Base-by-base conservation (phyloP, 805 yeast species). In the Wickerhamiella azyma region DNA sequence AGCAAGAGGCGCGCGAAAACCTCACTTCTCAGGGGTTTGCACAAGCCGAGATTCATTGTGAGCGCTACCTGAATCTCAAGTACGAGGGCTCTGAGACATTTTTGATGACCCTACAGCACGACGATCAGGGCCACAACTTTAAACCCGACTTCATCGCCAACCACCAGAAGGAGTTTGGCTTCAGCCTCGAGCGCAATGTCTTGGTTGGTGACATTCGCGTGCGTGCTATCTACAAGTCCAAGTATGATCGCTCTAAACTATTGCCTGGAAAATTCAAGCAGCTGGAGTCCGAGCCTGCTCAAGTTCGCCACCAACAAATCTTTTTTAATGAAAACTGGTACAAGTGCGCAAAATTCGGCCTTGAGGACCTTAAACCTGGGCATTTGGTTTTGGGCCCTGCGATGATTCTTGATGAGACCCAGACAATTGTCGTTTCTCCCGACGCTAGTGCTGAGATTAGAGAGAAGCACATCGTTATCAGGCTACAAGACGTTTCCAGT, bases 81-180 rank as follows among this genome's bases (percentile, higher is more conserved):
- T 88, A 83, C 58, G 76, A 76, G 51, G 96, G 96, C 8, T 81
- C 94, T n/a, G 96, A 88, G 57, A 81, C 95, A 2, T 79, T 81
- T 36, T 64, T 88, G 51, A 81, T 86, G 82, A 75, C 82, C n/a
- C 32, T 39, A 4, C 50, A 47, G 29, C 10, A 5, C 26, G 41
- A 30, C 11, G 21, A 26, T 10, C 9, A 21, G 8, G 43, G 17
- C 3, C 38, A 35, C n/a, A 14, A 39, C 2, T 55, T 49, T 26
- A 43, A 60, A 49, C 64, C 66, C 24, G 66, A 67, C 41, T 83
- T 81, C 59, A 62, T 70, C 39, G 66, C 67, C 11, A 63, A 68
- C 46, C 94, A 83, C 57, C 66, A 71, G 51, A 69, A 76, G 48
- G 92, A 84, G 59, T 84, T 82, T 62, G 89, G 89, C 0, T 83